Conservation (phyloP, 2,329 filamentous ascomycete species). For the Drechslerella dactyloides region DNA sequence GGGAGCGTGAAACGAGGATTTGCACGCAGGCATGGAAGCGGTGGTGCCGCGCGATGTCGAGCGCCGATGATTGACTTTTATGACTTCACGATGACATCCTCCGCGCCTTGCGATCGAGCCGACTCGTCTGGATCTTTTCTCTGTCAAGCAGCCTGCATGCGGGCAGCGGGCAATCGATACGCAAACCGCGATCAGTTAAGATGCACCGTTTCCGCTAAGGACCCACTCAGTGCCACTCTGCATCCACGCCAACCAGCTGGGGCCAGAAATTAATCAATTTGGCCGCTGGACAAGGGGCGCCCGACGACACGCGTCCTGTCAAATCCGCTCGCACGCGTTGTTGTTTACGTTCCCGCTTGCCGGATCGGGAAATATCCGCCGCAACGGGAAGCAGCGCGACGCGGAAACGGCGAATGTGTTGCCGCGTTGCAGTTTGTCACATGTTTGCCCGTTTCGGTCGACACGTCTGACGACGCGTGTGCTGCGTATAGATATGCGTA, state of each 20-base stretch:
- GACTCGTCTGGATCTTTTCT: constrained; percentile 25
- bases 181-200: constrained; percentile 28
- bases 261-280: constrained; percentile 1
- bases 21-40: background rate
- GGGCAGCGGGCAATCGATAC: constrained; percentile 26
- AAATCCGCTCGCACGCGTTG: constrained; percentile 18
- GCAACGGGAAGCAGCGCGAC: constrained; percentile 26
- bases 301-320: constrained; percentile 1
- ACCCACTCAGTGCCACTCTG: background rate
- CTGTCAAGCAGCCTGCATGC: background rate
- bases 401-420: constrained; percentile 36
- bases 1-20: background rate
- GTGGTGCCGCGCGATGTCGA: background rate
- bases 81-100: constrained; percentile 50
- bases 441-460: background rate
- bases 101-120: constrained; percentile 25
- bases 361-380: constrained; percentile 28
- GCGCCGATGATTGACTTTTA: constrained; percentile 1
- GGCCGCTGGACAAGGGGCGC: background rate
- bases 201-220: constrained; percentile 48
- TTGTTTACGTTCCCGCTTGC: constrained; percentile 49
- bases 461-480: background rate
- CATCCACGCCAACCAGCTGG: background rate
- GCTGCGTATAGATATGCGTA: background rate
- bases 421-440: background rate